Conservation (phyloP, 1,139 yeast genomes). For the Taphrina communis region DNA sequence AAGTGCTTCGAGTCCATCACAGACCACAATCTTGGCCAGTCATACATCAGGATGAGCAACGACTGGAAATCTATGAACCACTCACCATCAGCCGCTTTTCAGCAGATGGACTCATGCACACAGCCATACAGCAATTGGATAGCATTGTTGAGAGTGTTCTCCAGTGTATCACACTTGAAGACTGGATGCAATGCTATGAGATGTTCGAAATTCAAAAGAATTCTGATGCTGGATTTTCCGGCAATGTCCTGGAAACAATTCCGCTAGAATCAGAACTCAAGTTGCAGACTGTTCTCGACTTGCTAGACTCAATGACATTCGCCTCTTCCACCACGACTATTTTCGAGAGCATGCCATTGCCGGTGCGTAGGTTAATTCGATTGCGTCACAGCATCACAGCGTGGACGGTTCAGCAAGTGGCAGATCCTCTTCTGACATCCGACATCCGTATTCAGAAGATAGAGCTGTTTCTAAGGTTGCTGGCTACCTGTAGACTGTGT, state of each 20-base stretch:
- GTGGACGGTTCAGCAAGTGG: constrained; percentile 68
- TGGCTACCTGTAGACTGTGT: constrained; percentile 70
- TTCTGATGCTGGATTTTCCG: constrained; percentile 64
- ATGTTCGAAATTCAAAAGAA: constrained; percentile 70
- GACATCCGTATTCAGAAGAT: constrained; percentile 73
- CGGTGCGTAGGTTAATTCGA: constrained; percentile 69
- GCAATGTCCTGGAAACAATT: constrained; percentile 57
- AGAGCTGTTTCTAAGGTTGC: constrained; percentile 69
- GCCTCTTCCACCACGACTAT: constrained; percentile 55
- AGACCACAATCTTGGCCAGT: constrained; percentile 24
- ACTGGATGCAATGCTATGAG: constrained; percentile 82
- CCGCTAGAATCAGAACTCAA: constrained; percentile 59
- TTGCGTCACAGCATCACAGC: constrained; percentile 71
- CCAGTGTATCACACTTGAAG: constrained; percentile 65
- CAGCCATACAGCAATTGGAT: constrained; percentile 70
- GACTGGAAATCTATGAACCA: constrained; percentile 10
- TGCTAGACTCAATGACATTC: constrained; percentile 65
- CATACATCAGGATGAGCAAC: background rate
- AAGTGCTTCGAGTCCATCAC: constrained; percentile 26
- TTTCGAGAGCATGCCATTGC: constrained; percentile 68
- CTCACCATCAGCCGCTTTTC: constrained; percentile 6
- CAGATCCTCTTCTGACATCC: constrained; percentile 62
- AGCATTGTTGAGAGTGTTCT: constrained; percentile 66
- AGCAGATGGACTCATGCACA: constrained; percentile 54
- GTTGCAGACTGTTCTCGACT: constrained; percentile 71